phyloP scores from a whole-genome alignment of 2,329 filamentous ascomycete species.

The Verticillium nonalfalfae region DNA sequence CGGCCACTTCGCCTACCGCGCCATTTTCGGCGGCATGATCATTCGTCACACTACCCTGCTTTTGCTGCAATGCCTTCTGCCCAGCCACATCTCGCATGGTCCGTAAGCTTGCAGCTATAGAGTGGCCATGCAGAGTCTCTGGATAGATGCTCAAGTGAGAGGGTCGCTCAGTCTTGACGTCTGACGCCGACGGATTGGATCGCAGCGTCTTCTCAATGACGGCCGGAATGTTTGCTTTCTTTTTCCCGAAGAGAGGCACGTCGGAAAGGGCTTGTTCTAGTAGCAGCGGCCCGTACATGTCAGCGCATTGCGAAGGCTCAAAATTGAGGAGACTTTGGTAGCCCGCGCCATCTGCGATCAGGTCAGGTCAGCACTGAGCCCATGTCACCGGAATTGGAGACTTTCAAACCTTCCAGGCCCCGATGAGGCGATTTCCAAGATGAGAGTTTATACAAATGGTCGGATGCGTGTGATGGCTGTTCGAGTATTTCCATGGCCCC shows the following conservation, averaged over 20 bases:
- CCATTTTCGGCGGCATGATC: conserved; percentile 11
- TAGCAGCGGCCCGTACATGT: conserved; percentile 48
- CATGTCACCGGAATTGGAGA: not conserved
- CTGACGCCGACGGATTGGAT: conserved; percentile 5
- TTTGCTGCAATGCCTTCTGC: conserved; percentile 8
- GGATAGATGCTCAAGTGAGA: not conserved
- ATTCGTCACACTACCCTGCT: conserved; percentile 18
- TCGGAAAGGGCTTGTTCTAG: conserved; percentile 47
- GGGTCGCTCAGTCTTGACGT: conserved; percentile 2
- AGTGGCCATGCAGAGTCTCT: conserved; percentile 12
- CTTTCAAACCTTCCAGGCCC: conserved; percentile 43
- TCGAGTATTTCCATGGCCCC: conserved; percentile 57
- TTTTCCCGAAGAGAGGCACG: conserved; percentile 49
- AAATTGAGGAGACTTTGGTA: conserved; percentile 55
- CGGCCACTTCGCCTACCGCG: conserved; percentile 3
- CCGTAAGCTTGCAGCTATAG: conserved; percentile 42
- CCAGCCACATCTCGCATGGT: conserved; percentile 28
- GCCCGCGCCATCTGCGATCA: conserved; percentile 33
- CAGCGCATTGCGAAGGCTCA: conserved; percentile 44
- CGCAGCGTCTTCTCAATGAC: conserved; percentile 22
- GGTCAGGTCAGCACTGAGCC: conserved; percentile 16
- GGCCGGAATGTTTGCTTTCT: conserved; percentile 34
- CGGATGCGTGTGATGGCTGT: conserved; percentile 50
- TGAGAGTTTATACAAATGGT: conserved; percentile 53
- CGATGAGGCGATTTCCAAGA: conserved; percentile 56